Evolutionary conservation across 129 eudicot genomes (phyloP).

Genomic region (Flaveria brownii): DNA sequence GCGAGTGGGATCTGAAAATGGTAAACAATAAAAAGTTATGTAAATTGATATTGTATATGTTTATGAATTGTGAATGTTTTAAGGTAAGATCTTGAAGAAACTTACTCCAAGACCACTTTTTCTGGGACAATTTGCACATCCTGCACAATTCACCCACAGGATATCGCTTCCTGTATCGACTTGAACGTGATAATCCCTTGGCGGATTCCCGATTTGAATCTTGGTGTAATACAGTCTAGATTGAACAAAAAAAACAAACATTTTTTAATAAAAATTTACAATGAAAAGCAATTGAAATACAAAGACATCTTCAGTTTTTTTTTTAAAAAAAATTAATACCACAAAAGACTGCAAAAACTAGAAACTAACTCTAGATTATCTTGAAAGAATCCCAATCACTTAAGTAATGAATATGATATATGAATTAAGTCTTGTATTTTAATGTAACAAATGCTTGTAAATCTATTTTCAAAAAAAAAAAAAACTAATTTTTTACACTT

Average conservation of each 20-base stretch:
- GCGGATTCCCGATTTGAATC: conserved; percentile 72
- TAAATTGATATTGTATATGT: background rate
- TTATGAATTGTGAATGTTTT: background rate
- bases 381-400: too few species aligned
- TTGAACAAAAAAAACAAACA: background rate
- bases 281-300: background rate
- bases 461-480: too few species aligned
- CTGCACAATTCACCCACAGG: conserved; percentile 81
- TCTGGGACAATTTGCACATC: conserved; percentile 68
- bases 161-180: conserved; percentile 93
- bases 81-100: conserved; percentile 15
- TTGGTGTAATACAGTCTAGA: conserved; percentile 81
- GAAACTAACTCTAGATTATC: too few species aligned
- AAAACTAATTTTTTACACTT: too few species aligned
- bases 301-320: background rate
- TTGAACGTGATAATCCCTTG: conserved; percentile 71
- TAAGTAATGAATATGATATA: too few species aligned
- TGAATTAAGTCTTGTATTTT: too few species aligned
- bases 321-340: too few species aligned
- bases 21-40: background rate
- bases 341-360: too few species aligned
- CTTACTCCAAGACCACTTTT: conserved; percentile 70
- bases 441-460: too few species aligned
- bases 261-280: background rate
- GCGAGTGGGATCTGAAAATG: conserved; percentile 54